phyloP scores from a whole-genome alignment of 768 basidiomycete species.

The Boletus pseudo-olivaceus region DNA sequence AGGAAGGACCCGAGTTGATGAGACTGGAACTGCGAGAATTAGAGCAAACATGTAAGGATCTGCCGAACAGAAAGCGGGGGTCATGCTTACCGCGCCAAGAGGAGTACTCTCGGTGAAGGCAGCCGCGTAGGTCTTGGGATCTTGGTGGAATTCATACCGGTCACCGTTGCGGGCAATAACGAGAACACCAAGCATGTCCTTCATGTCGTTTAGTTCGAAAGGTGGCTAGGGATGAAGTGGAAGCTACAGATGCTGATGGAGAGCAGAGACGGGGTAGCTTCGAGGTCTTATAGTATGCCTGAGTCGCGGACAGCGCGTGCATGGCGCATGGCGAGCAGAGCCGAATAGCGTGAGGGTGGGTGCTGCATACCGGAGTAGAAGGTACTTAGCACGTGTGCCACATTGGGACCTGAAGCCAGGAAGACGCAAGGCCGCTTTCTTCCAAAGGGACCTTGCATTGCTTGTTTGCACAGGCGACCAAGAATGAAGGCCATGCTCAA shows the following conservation, averaged over 20 bases:
- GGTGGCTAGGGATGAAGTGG: constrained; percentile 15
- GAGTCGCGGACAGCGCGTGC: constrained; percentile 26
- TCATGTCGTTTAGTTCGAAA: constrained; percentile 21
- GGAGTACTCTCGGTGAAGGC: constrained; percentile 68
- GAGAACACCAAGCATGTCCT: constrained; percentile 71
- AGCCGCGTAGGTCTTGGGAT: constrained; percentile 63
- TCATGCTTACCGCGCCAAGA: constrained; percentile 59
- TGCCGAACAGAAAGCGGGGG: neutral
- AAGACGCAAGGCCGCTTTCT: constrained; percentile 33
- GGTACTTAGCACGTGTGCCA: constrained; percentile 22
- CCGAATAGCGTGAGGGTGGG: constrained; percentile 25
- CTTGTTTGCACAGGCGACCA: constrained; percentile 27
- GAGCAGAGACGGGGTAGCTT: constrained; percentile 2
- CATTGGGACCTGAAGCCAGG: constrained; percentile 26
- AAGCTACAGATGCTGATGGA: constrained; percentile 18
- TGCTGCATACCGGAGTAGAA: constrained; percentile 16
- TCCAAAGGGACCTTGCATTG: constrained; percentile 25
- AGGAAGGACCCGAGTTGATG: constrained; percentile 59
- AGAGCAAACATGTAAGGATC: neutral
- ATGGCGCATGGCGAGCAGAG: constrained; percentile 25
- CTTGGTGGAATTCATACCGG: constrained; percentile 64
- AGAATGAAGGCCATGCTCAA: constrained; percentile 27
- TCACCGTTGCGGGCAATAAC: constrained; percentile 79
- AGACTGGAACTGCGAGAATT: constrained; percentile 53
- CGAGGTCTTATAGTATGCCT: constrained; percentile 24